These are phyloP conservation scores for Cyathus striatus DNA, from an alignment of 768 basidiomycete genomes.

Conservation along the genomic window DNA sequence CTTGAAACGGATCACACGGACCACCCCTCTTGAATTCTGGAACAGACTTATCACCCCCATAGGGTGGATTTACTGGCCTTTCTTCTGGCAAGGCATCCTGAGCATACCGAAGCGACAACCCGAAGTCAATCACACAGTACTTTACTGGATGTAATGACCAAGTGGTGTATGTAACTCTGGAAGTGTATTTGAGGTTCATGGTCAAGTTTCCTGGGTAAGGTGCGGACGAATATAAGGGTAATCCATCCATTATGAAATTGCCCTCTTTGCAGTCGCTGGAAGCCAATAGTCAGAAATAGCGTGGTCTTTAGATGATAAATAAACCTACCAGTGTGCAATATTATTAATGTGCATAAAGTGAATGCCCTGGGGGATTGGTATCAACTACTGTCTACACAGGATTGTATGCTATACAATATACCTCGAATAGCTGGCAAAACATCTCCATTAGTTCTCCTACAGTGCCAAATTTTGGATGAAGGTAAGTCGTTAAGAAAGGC, in stretches of 20 bases:
- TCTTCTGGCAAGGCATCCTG: too few species aligned
- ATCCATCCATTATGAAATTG: conserved; percentile 25
- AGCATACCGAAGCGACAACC: conserved; percentile 18
- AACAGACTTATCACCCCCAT: too few species aligned
- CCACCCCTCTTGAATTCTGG: too few species aligned
- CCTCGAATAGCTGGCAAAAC: conserved; percentile 21
- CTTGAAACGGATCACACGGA: too few species aligned
- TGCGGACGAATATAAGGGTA: conserved; percentile 9
- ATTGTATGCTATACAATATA: not conserved
- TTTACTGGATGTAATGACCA: conserved; percentile 15
- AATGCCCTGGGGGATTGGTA: conserved; percentile 14
- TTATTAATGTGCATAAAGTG: conserved; percentile 26
- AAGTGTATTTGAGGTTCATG: conserved; percentile 1
- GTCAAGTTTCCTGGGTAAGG: conserved; percentile 19
- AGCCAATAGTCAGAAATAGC: not conserved
- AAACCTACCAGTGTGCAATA: conserved; percentile 22
- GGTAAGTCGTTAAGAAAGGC: conserved; percentile 16
- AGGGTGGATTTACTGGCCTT: too few species aligned
- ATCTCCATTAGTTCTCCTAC: conserved; percentile 25
- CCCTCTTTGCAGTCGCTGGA: conserved; percentile 19
- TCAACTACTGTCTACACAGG: not conserved
- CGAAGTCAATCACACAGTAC: conserved; percentile 27
- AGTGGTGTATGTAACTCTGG: too few species aligned
- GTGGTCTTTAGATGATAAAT: not conserved
- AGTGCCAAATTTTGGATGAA: conserved; percentile 19